phyloP scores from a whole-genome alignment of 2,329 filamentous ascomycete genomes.

The Pestalotiopsis sp. region DNA sequence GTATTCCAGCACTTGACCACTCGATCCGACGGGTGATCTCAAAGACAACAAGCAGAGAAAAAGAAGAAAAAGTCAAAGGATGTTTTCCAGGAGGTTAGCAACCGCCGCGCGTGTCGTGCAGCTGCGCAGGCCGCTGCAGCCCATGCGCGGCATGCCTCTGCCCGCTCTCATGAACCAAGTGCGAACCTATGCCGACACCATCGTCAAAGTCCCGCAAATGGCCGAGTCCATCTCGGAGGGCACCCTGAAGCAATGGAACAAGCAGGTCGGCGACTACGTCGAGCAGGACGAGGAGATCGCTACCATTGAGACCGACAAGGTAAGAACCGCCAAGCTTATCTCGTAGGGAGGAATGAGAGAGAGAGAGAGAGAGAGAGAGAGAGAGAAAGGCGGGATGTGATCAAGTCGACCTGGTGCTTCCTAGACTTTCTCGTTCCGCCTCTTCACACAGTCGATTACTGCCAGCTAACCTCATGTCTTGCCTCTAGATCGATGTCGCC shows the following conservation, averaged over 20 bases:
- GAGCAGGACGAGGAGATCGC: constrained; percentile 97
- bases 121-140: constrained; percentile 38
- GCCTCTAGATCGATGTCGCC: constrained; percentile 82
- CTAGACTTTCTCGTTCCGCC: neutral
- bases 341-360: neutral
- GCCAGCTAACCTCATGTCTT: constrained; percentile 13
- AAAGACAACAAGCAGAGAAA: neutral
- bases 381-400: neutral
- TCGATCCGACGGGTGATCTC: neutral
- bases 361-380: neutral
- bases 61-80: constrained; percentile 16
- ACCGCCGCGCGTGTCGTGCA: constrained; percentile 43
- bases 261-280: constrained; percentile 89
- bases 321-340: constrained; percentile 36
- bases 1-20: neutral
- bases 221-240: constrained; percentile 98
- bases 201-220: constrained; percentile 96
- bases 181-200: constrained; percentile 72
- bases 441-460: constrained; percentile 5
- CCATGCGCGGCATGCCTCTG: constrained; percentile 47
- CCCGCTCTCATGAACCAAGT: constrained; percentile 58
- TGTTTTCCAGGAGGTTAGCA: constrained; percentile 37
- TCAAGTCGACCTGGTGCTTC: neutral
- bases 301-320: constrained; percentile 99
- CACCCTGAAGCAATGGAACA: constrained; percentile 93